These are phyloP conservation scores for Mycena polygramma DNA, from an alignment of 768 basidiomycete species.

Conservation along the genomic window DNA sequence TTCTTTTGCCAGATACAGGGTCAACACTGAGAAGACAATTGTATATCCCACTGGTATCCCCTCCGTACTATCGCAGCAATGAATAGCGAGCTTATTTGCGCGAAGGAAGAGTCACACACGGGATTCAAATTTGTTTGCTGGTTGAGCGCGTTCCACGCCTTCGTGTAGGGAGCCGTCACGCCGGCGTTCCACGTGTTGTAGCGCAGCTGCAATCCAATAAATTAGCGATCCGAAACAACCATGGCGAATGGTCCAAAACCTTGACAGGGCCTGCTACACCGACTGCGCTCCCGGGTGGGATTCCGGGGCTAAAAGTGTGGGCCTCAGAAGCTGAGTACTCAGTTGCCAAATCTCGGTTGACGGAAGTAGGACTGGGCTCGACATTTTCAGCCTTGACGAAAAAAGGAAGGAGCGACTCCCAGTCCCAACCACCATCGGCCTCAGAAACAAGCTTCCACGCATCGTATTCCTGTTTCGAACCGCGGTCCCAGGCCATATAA, in stretches of 20 bases:
- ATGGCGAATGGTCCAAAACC: not conserved
- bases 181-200: not conserved
- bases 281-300: not conserved
- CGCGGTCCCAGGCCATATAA: slow-evolving; percentile 24
- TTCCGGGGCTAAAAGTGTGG: not conserved
- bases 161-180: slow-evolving; percentile 1
- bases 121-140: slow-evolving; percentile 22
- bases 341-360: slow-evolving; percentile 1
- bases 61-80: slow-evolving; percentile 9
- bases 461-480: slow-evolving; percentile 26
- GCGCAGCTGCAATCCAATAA: not conserved
- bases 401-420: slow-evolving; percentile 19
- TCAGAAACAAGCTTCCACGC: slow-evolving; percentile 8
- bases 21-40: slow-evolving; percentile 7
- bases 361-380: not conserved
- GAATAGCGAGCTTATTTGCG: not conserved
- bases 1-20: slow-evolving; percentile 14
- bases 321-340: slow-evolving; percentile 7
- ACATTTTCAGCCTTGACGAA: slow-evolving; percentile 10
- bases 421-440: slow-evolving; percentile 15
- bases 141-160: slow-evolving; percentile 22
- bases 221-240: not conserved
- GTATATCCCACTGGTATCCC: slow-evolving; percentile 9
- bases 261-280: slow-evolving; percentile 20
- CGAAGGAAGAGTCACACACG: not conserved